phyloP scores from a whole-genome alignment of 208 protist genomes.

The Lotmaria passim region DNA sequence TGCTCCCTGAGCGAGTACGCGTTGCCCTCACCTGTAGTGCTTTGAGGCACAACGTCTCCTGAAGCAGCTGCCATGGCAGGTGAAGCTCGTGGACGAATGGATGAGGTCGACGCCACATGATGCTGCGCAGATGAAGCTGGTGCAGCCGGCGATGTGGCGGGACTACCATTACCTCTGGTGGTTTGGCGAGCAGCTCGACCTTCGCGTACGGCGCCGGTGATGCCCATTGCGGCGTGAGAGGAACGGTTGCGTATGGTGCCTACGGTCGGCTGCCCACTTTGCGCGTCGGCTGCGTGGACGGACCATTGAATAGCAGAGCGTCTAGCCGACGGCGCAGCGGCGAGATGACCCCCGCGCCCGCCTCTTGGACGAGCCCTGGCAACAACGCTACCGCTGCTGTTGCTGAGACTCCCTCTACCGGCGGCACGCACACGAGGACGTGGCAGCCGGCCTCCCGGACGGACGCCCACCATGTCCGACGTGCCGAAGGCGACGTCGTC shows the following conservation, averaged over 20 bases:
- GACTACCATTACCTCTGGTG: too few relatives aligned
- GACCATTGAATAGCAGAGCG: constrained; percentile 18
- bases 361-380: too few relatives aligned
- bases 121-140: not conserved
- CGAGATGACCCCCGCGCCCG: too few relatives aligned
- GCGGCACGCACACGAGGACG: not conserved
- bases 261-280: not conserved
- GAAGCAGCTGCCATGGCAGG: not conserved
- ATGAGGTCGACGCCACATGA: not conserved
- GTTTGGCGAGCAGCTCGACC: not conserved
- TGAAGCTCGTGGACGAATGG: constrained; percentile 1
- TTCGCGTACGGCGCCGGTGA: constrained; percentile 1
- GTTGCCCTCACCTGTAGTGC: not conserved
- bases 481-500: not conserved
- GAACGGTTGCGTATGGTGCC: not conserved
- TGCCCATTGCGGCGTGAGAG: not conserved
- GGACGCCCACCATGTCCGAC: not conserved
- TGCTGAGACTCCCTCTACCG: not conserved
- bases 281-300: not conserved
- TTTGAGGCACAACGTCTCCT: too few relatives aligned
- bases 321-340: not conserved
- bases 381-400: not conserved
- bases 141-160: not conserved
- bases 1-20: constrained; percentile 6
- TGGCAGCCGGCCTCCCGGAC: constrained; percentile 1